phyloP scores from a whole-genome alignment of 2,329 filamentous ascomycete genomes.

The Stylonectria norvegica region DNA sequence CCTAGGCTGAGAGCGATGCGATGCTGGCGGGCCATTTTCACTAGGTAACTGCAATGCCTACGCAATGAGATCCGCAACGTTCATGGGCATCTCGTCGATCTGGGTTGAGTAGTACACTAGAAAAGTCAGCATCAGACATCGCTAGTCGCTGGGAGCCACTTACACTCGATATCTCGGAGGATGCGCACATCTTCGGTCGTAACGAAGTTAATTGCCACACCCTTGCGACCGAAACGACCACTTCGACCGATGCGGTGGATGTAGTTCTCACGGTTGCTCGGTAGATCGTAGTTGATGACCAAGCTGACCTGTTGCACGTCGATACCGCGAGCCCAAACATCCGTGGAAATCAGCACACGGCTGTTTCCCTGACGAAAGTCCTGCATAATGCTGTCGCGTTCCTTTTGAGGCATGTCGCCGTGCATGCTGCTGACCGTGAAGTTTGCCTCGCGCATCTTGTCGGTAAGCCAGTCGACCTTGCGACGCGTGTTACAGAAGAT shows the following conservation, averaged over 20 bases:
- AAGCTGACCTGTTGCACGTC: conserved; percentile 97
- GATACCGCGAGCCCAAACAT: conserved; percentile 97
- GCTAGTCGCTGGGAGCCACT: conserved; percentile 33
- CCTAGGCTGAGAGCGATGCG: too few relatives aligned
- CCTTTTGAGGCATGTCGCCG: conserved; percentile 97
- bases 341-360: conserved; percentile 92
- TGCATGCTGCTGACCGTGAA: conserved; percentile 99
- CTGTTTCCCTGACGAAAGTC: conserved; percentile 97
- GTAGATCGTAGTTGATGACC: conserved; percentile 98
- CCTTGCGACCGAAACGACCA: conserved; percentile 94
- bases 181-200: conserved; percentile 98
- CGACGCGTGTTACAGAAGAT: conserved; percentile 99
- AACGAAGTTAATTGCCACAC: conserved; percentile 99
- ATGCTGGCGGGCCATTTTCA: too few relatives aligned
- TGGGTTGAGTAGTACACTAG: conserved; percentile 91
- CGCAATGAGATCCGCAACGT: conserved; percentile 64
- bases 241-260: conserved; percentile 97
- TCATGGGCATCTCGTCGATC: conserved; percentile 99
- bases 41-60: too few relatives aligned
- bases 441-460: conserved; percentile 98
- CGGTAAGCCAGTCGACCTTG: conserved; percentile 99
- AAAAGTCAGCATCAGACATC: conserved; percentile 31
- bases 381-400: conserved; percentile 98
- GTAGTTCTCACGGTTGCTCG: conserved; percentile 98
- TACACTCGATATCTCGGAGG: conserved; percentile 91